Percentiles rank a stretch among this genome's conserved stretches.
These are phyloP conservation scores for Corymbia citriodora DNA, from an alignment of 441 rosid genomes.

Conservation along the genomic window DNA sequence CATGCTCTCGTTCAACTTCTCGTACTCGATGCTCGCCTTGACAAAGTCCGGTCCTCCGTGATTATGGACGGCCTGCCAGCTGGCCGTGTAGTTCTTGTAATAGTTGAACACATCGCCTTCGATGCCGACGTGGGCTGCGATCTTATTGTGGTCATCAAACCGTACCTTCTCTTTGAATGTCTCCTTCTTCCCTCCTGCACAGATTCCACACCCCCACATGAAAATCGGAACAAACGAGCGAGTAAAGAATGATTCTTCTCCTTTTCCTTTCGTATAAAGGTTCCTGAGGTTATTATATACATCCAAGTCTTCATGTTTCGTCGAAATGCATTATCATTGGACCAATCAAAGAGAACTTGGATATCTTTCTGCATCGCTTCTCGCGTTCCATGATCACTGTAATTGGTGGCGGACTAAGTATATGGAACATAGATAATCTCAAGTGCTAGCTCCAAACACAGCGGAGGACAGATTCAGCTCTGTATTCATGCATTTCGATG, in stretches of 20 bases:
- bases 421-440: neutral
- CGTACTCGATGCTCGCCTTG: constrained; percentile 2
- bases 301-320: neutral
- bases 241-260: neutral
- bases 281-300: too few species aligned
- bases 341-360: neutral
- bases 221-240: neutral
- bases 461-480: neutral
- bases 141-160: neutral
- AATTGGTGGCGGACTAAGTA: neutral
- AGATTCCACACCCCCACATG: neutral
- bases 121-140: neutral
- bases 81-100: neutral
- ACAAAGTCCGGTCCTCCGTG: neutral
- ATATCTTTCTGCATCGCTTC: neutral
- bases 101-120: neutral
- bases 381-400: neutral
- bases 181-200: neutral
- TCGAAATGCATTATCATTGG: neutral
- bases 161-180: neutral
- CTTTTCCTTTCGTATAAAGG: too few species aligned
- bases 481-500: neutral
- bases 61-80: neutral
- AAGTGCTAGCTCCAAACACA: neutral
- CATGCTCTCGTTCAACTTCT: neutral